Evolutionary conservation across 2,329 filamentous ascomycete genomes (phyloP), one percentile per base, ranked within the genome.

Genomic region (Coleophoma cylindrospora): DNA sequence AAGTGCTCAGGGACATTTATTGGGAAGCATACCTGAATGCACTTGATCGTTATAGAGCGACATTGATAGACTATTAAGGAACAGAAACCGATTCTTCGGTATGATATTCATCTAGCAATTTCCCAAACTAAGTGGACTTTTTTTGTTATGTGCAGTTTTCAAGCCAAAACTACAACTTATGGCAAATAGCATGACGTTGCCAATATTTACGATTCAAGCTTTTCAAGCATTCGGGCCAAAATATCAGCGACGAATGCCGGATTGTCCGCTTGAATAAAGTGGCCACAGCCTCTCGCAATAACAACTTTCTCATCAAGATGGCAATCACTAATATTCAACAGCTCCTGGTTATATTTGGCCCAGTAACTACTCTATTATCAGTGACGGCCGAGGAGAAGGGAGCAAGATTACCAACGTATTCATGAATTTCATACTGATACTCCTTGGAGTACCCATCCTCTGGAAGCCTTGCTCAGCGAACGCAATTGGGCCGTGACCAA

Each of bases 151-250:
- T 27, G 8, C 4, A 8, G 22, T 27, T 8, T 4, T 27, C 4
- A 27, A 27, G 27, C 9, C 4, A 10, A 27, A 27, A 27, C 19
- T 27, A 27, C 27, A 27, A 3, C 27, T 27, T 27, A 8, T 27
- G 9, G 27, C 4, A 27, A 27, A 27, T 6, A 27, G 27, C 9
- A 27, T 7, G 6, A 27, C 9, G 3, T 27, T 27, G 19, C 27
- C 27, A 8, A 27, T 27, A 27, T 38, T 9, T 38, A 38, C 7
- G 14, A 38, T 38, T 8, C 48, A n/a, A 62, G 37, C 57, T 67
- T 49, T 57, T 77, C 48, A 66, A 74, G 1, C 50, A 59, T 34
- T 53, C 74, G 11, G 63, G 61, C 55, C 43, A 57, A 22, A 27
- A 65, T 21, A 65, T 68, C 52, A 50, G 62, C 54, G 2, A 67